Conservation (phyloP, 1,284 basidiomycete species). For the Pseudozyma sp. region DNA sequence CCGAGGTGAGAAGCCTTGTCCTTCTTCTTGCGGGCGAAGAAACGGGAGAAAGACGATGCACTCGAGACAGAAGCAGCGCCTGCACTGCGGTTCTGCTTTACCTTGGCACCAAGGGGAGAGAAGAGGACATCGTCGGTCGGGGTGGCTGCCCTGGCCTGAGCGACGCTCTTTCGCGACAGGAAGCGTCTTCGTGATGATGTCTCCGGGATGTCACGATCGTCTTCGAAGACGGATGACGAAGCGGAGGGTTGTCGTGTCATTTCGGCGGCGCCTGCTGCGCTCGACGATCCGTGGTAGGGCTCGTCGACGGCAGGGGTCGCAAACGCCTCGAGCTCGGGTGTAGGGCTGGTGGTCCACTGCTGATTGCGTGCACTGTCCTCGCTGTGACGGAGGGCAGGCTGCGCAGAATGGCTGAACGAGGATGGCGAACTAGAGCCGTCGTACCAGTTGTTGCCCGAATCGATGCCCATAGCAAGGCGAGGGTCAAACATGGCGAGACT, state of each 20-base stretch:
- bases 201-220: conserved; percentile 42
- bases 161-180: conserved; percentile 36
- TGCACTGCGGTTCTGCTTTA: conserved; percentile 21
- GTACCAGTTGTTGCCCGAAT: conserved; percentile 43
- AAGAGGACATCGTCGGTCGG: conserved; percentile 35
- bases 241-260: conserved; percentile 42
- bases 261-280: conserved; percentile 6
- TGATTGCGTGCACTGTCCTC: conserved; percentile 8
- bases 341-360: conserved; percentile 48
- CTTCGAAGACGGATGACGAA: conserved; percentile 49
- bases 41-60: conserved; percentile 40
- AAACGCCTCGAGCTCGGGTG: conserved; percentile 61
- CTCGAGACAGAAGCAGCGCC: conserved; percentile 13
- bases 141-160: conserved; percentile 10
- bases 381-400: conserved; percentile 10
- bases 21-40: conserved; percentile 59
- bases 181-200: conserved; percentile 32
- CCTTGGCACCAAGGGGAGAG: conserved; percentile 24
- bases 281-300: conserved; percentile 9
- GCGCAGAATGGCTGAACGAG: conserved; percentile 27
- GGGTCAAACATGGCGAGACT: conserved; percentile 63
- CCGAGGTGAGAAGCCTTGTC: conserved; percentile 35
- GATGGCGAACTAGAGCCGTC: conserved; percentile 21
- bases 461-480: conserved; percentile 65
- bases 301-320: conserved; percentile 31